These are phyloP conservation scores for Rhynchospora breviuscula DNA, from an alignment of 176 grass and related monocot species.

Conservation along the genomic window DNA sequence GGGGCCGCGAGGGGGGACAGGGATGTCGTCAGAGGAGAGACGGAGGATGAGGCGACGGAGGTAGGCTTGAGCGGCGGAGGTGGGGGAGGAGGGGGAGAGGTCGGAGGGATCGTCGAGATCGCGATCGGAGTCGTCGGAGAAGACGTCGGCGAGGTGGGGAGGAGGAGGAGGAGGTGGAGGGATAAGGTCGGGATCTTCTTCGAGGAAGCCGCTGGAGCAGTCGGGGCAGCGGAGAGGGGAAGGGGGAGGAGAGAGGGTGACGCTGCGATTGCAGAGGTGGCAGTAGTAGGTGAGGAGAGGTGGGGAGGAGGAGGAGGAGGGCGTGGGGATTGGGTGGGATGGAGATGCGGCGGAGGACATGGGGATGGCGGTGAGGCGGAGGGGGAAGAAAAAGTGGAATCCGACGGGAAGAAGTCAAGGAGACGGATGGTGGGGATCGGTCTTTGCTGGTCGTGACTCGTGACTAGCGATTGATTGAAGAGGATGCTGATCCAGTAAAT, in stretches of 20 bases:
- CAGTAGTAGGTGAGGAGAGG: slow-evolving; percentile 17
- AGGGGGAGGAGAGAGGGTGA: neutral
- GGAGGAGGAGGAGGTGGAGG: slow-evolving; percentile 31
- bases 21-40: slow-evolving; percentile 17
- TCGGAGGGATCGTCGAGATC: slow-evolving; percentile 24
- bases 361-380: neutral
- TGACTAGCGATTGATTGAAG: no score
- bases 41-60: slow-evolving; percentile 32
- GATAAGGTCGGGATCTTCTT: slow-evolving; percentile 24
- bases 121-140: slow-evolving; percentile 29
- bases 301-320: slow-evolving; percentile 8
- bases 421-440: neutral
- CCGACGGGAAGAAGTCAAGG: neutral
- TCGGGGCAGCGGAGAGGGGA: slow-evolving; percentile 36
- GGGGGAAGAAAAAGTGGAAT: neutral
- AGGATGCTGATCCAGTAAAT: no score
- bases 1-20: slow-evolving; percentile 8
- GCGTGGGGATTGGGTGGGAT: slow-evolving; percentile 4
- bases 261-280: slow-evolving; percentile 23
- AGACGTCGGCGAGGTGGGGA: slow-evolving; percentile 24
- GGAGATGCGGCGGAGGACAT: slow-evolving; percentile 20
- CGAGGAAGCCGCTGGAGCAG: slow-evolving; percentile 49
- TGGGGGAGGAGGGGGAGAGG: slow-evolving; percentile 7
- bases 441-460: neutral
- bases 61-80: slow-evolving; percentile 24